A percentile compares a stretch with the other conserved stretches of the same genome.
Conservation (phyloP, 805 yeast genomes). For the Nakazawaea pomicola region DNA sequence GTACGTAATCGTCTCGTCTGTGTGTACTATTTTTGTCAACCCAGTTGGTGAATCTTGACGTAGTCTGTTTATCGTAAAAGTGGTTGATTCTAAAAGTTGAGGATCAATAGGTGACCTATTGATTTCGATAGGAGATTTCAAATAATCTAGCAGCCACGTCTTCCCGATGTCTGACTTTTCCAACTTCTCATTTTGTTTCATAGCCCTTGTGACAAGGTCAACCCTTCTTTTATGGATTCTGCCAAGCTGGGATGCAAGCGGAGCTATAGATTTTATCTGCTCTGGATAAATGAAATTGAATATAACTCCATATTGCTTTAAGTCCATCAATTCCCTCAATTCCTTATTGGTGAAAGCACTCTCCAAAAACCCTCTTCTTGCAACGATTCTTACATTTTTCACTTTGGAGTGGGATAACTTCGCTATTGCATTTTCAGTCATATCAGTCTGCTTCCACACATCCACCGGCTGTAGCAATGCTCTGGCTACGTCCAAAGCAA, state of each 20-base stretch:
- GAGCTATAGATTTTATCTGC: slow-evolving; percentile 26
- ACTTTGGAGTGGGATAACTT: slow-evolving; percentile 49
- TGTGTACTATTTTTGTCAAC: slow-evolving; percentile 29
- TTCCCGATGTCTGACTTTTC: slow-evolving; percentile 16
- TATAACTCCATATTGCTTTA: slow-evolving; percentile 40
- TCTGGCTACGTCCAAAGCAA: slow-evolving; percentile 87
- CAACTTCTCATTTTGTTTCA: slow-evolving; percentile 9
- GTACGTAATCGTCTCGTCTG: slow-evolving; percentile 28
- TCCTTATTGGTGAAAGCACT: slow-evolving; percentile 93
- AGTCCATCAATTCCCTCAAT: slow-evolving; percentile 73
- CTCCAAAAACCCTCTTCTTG: slow-evolving; percentile 79
- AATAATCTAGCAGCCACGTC: slow-evolving; percentile 66
- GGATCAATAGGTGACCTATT: slow-evolving; percentile 33
- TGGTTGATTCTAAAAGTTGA: slow-evolving; percentile 36
- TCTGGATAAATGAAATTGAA: slow-evolving; percentile 43
- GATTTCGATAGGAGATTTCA: slow-evolving; percentile 57
- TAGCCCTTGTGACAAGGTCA: slow-evolving; percentile 47
- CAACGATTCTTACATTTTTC: slow-evolving; percentile 67
- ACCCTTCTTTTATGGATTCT: slow-evolving; percentile 63
- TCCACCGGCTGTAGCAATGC: slow-evolving; percentile 57
- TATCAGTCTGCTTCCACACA: slow-evolving; percentile 69
- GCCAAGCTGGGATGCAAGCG: slow-evolving; percentile 28
- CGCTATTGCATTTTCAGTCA: slow-evolving; percentile 54
- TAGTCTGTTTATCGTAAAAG: slow-evolving; percentile 44
- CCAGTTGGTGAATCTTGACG: slow-evolving; percentile 31